Conservation (phyloP, 116 monocot genomes). For the Papilionanthe hybrid region DNA sequence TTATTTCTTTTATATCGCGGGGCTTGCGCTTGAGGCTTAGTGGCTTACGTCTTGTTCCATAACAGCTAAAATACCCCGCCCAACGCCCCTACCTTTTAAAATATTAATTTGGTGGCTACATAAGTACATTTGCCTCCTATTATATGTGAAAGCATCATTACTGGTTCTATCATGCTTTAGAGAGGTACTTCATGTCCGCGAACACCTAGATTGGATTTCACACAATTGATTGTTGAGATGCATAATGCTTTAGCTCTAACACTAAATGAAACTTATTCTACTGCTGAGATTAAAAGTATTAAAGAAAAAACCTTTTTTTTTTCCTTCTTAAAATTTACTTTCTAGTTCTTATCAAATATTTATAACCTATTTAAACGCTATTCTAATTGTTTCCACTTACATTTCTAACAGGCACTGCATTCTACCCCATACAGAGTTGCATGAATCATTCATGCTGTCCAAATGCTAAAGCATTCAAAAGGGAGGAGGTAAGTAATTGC, state of each 20-base stretch:
- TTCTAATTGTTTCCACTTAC: conserved; percentile 6
- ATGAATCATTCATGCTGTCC: conserved; percentile 97
- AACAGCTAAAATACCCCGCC: no score
- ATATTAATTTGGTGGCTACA: neutral
- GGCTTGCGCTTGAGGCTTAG: no score
- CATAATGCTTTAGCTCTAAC: neutral
- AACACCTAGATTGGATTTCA: no score
- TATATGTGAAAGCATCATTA: neutral
- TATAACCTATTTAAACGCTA: neutral
- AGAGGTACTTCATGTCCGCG: neutral
- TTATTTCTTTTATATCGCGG: no score
- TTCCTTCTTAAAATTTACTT: no score
- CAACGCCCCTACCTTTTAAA: no score
- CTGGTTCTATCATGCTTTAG: neutral
- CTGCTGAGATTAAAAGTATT: neutral
- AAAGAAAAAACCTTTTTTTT: neutral
- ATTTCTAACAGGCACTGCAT: conserved; percentile 65
- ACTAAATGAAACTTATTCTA: neutral
- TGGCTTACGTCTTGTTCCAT: no score
- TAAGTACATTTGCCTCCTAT: neutral
- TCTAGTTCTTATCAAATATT: neutral
- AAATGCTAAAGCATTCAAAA: conserved; percentile 93
- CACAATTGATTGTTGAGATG: neutral
- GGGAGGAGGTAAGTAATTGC: conserved; percentile 67
- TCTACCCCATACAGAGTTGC: conserved; percentile 91